phyloP scores from a whole-genome alignment of 768 basidiomycete species.

The Pisolithus tinctorius region DNA sequence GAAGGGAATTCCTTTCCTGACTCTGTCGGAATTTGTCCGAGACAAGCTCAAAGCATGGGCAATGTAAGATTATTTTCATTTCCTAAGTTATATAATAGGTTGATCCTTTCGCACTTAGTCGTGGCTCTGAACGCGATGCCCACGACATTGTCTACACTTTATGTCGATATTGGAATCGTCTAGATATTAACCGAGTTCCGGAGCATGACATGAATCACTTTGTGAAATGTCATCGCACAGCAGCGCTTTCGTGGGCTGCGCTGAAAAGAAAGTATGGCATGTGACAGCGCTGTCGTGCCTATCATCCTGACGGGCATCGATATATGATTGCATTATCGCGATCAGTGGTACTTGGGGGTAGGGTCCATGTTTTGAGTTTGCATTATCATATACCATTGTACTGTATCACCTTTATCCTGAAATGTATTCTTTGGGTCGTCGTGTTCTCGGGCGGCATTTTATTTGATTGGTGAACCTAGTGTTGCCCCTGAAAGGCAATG shows the following conservation, averaged over 20 bases:
- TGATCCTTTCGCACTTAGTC: slow-evolving; percentile 34
- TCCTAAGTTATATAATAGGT: slow-evolving; percentile 8
- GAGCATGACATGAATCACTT: slow-evolving; percentile 83
- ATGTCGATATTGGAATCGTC: slow-evolving; percentile 69
- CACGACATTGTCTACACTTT: slow-evolving; percentile 70
- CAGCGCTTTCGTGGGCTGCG: slow-evolving; percentile 66
- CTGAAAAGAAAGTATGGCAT: slow-evolving; percentile 70
- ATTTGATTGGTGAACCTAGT: slow-evolving; percentile 2
- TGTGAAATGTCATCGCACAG: slow-evolving; percentile 50
- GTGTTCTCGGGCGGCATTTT: background rate
- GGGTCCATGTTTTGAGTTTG: background rate
- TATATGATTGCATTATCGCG: slow-evolving; percentile 10
- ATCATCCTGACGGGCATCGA: slow-evolving; percentile 19
- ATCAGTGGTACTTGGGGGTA: slow-evolving; percentile 9
- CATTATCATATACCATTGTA: slow-evolving; percentile 11
- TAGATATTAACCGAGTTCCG: slow-evolving; percentile 81
- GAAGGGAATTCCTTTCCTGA: slow-evolving; percentile 71
- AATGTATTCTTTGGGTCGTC: background rate
- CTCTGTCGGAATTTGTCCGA: slow-evolving; percentile 79
- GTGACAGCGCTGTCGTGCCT: slow-evolving; percentile 24
- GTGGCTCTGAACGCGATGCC: slow-evolving; percentile 65
- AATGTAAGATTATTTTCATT: slow-evolving; percentile 44
- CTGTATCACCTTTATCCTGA: slow-evolving; percentile 10
- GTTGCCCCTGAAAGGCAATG: background rate
- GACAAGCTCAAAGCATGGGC: slow-evolving; percentile 82